A percentile compares a stretch with the other conserved stretches of the same genome.
Evolutionary conservation across 495 filamentous ascomycete species (phyloP).

Genomic region (Aspergillus saccharolyticus): DNA sequence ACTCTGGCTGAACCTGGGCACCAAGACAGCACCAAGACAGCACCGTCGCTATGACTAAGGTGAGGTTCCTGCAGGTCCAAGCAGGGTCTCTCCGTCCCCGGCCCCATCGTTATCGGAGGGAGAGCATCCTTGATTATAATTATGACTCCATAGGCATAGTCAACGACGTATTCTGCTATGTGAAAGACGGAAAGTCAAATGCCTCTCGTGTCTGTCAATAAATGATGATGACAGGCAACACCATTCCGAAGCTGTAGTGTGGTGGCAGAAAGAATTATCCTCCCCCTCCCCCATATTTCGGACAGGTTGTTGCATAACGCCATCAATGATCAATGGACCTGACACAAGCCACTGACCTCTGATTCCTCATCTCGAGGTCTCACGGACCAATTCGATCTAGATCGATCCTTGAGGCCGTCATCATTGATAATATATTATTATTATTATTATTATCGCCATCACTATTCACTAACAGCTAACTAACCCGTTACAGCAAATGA

Average conservation of each 20-base stretch:
- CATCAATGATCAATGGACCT: background rate
- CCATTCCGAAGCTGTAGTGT: too few relatives aligned
- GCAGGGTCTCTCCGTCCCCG: constrained; percentile 11
- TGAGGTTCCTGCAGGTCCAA: constrained; percentile 26
- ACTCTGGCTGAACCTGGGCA: too few relatives aligned
- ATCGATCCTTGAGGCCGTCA: background rate
- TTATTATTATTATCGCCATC: too few relatives aligned
- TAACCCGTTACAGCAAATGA: too few relatives aligned
- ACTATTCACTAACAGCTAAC: too few relatives aligned
- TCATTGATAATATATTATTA: background rate
- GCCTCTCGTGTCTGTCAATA: background rate
- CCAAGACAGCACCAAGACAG: constrained; percentile 9
- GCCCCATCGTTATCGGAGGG: constrained; percentile 5
- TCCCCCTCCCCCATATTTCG: background rate
- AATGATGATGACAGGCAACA: background rate
- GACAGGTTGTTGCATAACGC: background rate
- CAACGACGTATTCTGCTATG: too few relatives aligned
- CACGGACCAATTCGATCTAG: background rate
- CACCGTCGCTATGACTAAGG: constrained; percentile 15
- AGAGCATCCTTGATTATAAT: background rate
- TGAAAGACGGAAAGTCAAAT: background rate
- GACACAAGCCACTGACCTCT: background rate
- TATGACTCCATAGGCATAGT: background rate
- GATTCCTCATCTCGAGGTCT: background rate
- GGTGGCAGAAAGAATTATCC: background rate